These are phyloP conservation scores for Leptodontidium sp. DNA, from an alignment of 2,329 filamentous ascomycete species.

Conservation along the genomic window DNA sequence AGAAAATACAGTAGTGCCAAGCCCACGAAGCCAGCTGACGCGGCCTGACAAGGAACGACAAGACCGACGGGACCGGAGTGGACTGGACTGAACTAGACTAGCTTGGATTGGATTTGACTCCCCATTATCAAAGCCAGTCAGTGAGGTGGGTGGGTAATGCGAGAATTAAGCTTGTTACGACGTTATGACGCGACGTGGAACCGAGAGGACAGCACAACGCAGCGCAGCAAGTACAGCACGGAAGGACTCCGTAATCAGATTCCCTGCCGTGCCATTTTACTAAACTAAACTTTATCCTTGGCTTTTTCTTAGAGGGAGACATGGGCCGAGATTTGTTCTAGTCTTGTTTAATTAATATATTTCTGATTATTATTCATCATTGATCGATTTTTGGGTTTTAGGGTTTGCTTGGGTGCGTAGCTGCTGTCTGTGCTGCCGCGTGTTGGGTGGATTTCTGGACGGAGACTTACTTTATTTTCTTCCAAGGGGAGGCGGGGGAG, in stretches of 20 bases:
- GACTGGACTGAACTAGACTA: no score
- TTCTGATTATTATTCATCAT: neutral
- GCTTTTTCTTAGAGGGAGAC: neutral
- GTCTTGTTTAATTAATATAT: neutral
- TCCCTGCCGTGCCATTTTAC: neutral
- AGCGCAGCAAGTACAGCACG: neutral
- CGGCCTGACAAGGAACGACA: neutral
- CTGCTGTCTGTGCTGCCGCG: constrained; percentile 1
- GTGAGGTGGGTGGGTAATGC: constrained; percentile 1
- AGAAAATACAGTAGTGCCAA: constrained; percentile 4
- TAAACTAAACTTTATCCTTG: neutral
- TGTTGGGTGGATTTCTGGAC: constrained; percentile 1
- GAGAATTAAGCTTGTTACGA: constrained; percentile 30
- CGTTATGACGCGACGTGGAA: constrained; percentile 26
- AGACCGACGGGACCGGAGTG: constrained; percentile 4
- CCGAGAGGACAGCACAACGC: neutral
- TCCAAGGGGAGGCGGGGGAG: neutral
- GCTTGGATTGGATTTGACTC: no score
- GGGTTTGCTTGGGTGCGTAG: neutral
- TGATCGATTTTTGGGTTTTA: neutral
- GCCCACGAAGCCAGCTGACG: constrained; percentile 1
- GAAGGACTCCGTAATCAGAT: neutral
- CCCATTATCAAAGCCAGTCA: neutral
- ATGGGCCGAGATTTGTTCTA: no score
- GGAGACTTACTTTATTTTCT: neutral